These are phyloP conservation scores for Candida silvatica DNA, from an alignment of 805 yeast species.

Conservation along the genomic window DNA sequence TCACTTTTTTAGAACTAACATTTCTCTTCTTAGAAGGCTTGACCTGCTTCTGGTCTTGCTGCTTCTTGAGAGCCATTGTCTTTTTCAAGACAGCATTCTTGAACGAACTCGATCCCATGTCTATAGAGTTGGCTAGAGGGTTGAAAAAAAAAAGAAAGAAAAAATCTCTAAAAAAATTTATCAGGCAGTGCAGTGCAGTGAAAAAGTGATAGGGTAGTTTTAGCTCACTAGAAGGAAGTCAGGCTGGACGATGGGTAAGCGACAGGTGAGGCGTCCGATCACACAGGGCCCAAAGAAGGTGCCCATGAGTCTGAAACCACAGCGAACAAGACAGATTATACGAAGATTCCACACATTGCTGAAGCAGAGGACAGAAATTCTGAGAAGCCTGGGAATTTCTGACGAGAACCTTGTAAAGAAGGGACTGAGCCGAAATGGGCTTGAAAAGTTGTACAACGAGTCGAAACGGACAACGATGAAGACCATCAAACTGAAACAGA, in stretches of 20 bases:
- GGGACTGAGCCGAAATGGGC: conserved; percentile 8
- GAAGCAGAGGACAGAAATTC: conserved; percentile 40
- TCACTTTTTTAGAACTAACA: conserved; percentile 1
- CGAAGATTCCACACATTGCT: conserved; percentile 68
- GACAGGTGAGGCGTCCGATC: not conserved
- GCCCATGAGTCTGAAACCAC: conserved; percentile 51
- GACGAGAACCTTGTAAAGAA: not conserved
- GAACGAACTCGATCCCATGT: not conserved
- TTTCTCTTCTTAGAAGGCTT: conserved; percentile 2
- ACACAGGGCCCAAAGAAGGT: conserved; percentile 6
- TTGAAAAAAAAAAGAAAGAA: no score
- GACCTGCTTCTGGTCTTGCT: conserved; percentile 1
- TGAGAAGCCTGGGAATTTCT: conserved; percentile 15
- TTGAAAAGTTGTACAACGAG: conserved; percentile 5
- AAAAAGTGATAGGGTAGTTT: no score
- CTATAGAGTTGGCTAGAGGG: conserved; percentile 4
- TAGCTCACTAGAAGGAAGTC: no score
- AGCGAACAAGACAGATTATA: conserved; percentile 65
- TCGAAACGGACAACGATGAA: conserved; percentile 6
- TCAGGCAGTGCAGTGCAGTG: no score
- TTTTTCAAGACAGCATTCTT: conserved; percentile 4
- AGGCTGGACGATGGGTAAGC: no score
- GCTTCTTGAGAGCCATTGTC: conserved; percentile 7
- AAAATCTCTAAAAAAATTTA: no score
- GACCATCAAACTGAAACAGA: conserved; percentile 17